These are phyloP conservation scores for Paralagenidium karlingii DNA, from an alignment of 352 stramenopile species.

Conservation along the genomic window DNA sequence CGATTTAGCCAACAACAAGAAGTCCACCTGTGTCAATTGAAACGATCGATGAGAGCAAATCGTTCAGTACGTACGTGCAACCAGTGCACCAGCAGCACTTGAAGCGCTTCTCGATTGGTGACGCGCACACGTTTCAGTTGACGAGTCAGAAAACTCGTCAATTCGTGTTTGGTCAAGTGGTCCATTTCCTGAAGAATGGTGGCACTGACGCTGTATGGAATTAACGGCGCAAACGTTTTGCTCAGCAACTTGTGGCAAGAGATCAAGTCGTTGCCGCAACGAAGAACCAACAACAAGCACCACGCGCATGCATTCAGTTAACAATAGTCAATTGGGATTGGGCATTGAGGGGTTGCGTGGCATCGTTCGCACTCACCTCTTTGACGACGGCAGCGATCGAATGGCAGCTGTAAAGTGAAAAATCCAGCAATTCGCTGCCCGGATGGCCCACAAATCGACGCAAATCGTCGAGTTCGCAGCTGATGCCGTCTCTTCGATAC, in stretches of 20 bases:
- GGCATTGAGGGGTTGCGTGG: too few species aligned
- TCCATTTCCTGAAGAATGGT: constrained; percentile 15
- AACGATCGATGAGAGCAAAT: background rate
- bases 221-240: constrained; percentile 23
- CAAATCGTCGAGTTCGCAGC: constrained; percentile 12
- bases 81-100: constrained; percentile 32
- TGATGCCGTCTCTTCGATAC: constrained; percentile 20
- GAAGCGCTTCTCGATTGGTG: constrained; percentile 25
- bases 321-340: too few species aligned
- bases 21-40: constrained; percentile 8
- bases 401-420: constrained; percentile 24
- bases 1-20: too few species aligned
- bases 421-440: constrained; percentile 12
- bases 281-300: too few species aligned
- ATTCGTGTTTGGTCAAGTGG: background rate
- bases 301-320: too few species aligned
- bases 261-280: too few species aligned
- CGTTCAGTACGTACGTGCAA: constrained; percentile 17
- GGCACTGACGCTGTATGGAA: constrained; percentile 18
- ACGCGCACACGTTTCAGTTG: constrained; percentile 19
- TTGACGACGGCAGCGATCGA: constrained; percentile 29
- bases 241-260: constrained; percentile 26
- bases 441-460: constrained; percentile 3
- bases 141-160: constrained; percentile 5
- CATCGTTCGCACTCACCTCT: constrained; percentile 14